phyloP scores from a whole-genome alignment of 2,329 filamentous ascomycete species.

The Orbilia quercus region DNA sequence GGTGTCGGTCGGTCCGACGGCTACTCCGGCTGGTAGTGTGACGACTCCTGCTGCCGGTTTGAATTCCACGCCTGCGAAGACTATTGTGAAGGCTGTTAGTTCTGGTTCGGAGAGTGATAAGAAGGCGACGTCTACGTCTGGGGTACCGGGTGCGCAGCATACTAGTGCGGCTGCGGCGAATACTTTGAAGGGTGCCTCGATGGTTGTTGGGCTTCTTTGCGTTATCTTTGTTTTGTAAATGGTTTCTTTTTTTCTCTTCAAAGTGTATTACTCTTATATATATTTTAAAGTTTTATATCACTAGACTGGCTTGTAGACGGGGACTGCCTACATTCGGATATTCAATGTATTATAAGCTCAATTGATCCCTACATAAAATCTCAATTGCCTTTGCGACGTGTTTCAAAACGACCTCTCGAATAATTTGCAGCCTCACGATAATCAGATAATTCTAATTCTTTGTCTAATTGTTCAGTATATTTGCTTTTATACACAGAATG shows the following conservation, averaged over 20 bases:
- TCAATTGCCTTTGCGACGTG: no score
- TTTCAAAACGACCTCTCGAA: no score
- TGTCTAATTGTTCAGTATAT: no score
- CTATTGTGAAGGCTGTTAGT: background rate
- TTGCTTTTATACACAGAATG: constrained; percentile 21
- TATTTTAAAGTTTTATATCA: no score
- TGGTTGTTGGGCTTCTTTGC: background rate
- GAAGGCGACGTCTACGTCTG: background rate
- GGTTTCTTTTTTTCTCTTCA: background rate
- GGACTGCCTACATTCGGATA: no score
- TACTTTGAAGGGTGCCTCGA: constrained; percentile 3
- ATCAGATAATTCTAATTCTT: no score
- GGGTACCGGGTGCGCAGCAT: background rate
- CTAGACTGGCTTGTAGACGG: no score
- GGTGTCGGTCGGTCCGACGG: background rate
- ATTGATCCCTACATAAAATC: no score
- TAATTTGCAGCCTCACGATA: no score
- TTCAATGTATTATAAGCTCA: no score
- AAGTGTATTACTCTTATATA: no score
- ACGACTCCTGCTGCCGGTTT: background rate
- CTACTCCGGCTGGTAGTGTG: no score
- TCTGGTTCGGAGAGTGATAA: background rate
- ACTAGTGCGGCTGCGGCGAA: background rate
- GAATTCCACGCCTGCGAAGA: background rate
- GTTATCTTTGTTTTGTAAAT: constrained; percentile 4